phyloP scores from a whole-genome alignment of 2,329 filamentous ascomycete species.

The Rasamsonia emersonii region DNA sequence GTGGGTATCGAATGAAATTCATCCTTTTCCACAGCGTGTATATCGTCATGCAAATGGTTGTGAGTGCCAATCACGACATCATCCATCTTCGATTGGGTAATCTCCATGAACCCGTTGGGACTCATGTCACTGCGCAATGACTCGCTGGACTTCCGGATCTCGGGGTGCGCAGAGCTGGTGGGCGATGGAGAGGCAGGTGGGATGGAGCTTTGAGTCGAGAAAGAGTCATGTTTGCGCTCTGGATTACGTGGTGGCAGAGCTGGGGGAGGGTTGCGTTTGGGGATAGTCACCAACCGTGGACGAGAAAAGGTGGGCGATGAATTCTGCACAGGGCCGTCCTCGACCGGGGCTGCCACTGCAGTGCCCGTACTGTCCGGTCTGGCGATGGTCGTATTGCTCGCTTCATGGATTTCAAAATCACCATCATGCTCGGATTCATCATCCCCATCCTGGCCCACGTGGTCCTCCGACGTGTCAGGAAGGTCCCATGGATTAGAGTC shows the following conservation, averaged over 20 bases:
- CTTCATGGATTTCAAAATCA: conserved; percentile 30
- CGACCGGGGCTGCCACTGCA: conserved; percentile 15
- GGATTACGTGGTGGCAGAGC: conserved; percentile 71
- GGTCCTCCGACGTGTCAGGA: conserved; percentile 12
- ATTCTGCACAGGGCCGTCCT: conserved; percentile 48
- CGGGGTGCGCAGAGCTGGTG: conserved; percentile 16
- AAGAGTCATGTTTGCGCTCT: conserved; percentile 18
- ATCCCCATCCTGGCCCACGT: conserved; percentile 17
- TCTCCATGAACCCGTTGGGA: background rate
- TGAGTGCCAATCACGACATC: conserved; percentile 18
- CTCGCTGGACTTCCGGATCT: conserved; percentile 12
- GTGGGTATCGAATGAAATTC: conserved; percentile 34
- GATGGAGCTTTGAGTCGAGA: conserved; percentile 16
- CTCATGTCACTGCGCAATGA: conserved; percentile 12
- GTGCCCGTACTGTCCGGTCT: conserved; percentile 33
- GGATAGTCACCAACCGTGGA: conserved; percentile 75
- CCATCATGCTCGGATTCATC: conserved; percentile 10
- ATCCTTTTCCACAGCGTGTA: conserved; percentile 22
- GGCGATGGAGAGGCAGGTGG: conserved; percentile 14
- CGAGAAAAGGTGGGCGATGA: conserved; percentile 62
- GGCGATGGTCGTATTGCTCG: conserved; percentile 47
- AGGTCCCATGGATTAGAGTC: conserved; percentile 16
- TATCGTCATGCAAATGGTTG: conserved; percentile 11
- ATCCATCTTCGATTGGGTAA: background rate
- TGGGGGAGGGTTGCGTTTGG: conserved; percentile 65